Base-by-base conservation (phyloP, 441 rosid genomes). In the Adansonia grandidieri region DNA sequence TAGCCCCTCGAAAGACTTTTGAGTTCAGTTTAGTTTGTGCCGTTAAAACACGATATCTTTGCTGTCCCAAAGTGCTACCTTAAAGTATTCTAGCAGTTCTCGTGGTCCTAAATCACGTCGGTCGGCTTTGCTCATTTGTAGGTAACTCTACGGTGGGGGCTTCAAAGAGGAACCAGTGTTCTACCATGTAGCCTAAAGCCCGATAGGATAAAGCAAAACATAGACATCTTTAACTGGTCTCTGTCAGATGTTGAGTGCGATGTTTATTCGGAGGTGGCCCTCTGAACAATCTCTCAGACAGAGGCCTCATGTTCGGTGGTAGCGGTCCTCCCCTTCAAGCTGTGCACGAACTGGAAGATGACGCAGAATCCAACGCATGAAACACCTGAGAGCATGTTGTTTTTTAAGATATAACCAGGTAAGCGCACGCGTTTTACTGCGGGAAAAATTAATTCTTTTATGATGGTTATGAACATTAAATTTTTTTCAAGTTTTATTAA, bases 71-170 rank as follows among this genome's bases (percentile, higher is more conserved):
- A 5, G 42, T 62, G 20, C 19, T 14, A 63, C 5, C 45, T 14
- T 71, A 24, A 48, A 51, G 11, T 14, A 7, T 20, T 51, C 2
- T 13, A 50, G 0, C 40, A 50, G 45, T 51, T 53, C 14, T 24
- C 11, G 15, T 71, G 15, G 17, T 17, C 72, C 13, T 4, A 9
- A 13, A 20, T 51, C 58, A 67, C 68, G 28, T 17, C 54, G 4
- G 45, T 82, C 32, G 60, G 44, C 47, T 57, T 51, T 58, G 32
- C 66, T 53, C 37, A 15, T 74, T 51, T 81, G 66, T 45, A 89
- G 92, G 87, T 87, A 48, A 84, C 85, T 85, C 83, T 89, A 70
- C 84, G 90, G 57, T 89, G 92, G 92, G 92, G 92, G 42, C 58
- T 89, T 81, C 90, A 89, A 75, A 83, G 92, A 79, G 90, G 89